Evolutionary conservation across 495 filamentous ascomycete species (phyloP), one percentile per base, ranked within the genome.

Genomic region (Hypoxylon cercidicola): DNA sequence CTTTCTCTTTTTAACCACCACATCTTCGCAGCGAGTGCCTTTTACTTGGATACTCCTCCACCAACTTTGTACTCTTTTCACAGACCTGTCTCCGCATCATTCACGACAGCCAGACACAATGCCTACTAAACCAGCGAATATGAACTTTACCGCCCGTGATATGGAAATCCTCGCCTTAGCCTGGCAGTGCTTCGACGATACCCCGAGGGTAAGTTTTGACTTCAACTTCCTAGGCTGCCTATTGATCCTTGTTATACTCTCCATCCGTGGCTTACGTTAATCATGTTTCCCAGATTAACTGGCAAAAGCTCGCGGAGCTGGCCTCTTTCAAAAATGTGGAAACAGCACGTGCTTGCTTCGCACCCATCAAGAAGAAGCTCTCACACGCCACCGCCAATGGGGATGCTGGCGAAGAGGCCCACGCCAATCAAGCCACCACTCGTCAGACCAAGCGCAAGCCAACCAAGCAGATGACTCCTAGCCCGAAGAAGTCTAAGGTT

Each of bases 361-460:
- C 0, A 0, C 44, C 55, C 1, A 48, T 69, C 41, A 69, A 62
- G 61, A 53, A 61, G 43, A 64, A 74, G 53, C 40, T 74, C 3
- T 1, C 15, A 4, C 8, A 15, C 8, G 47, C 52, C 16, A 10
- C 56, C 8, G 15, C 37, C 1, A 40, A 16, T 40, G 37, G 1
- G 1, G 37, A 40, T 15, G 37, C 12, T 40, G 13, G 13, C 4
- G 15, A 40, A 16, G 13, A 40, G 30, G 30, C 5, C 30, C 30
- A 32, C 30, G 10, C 5, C 10, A 32, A 32, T 2, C 30, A 8
- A 32, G 30, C 10, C 10, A 7, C 30, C 30, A 10, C 3, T 32
- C 1, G 10, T 11, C 30, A 32, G 10, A 2, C 5, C 7, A 32
- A 32, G 30, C 30, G 30, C 30, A 32, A 32, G 8, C 30, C 5